Conservation (phyloP, 257 asterid species). For the Cruciata laevipes region DNA sequence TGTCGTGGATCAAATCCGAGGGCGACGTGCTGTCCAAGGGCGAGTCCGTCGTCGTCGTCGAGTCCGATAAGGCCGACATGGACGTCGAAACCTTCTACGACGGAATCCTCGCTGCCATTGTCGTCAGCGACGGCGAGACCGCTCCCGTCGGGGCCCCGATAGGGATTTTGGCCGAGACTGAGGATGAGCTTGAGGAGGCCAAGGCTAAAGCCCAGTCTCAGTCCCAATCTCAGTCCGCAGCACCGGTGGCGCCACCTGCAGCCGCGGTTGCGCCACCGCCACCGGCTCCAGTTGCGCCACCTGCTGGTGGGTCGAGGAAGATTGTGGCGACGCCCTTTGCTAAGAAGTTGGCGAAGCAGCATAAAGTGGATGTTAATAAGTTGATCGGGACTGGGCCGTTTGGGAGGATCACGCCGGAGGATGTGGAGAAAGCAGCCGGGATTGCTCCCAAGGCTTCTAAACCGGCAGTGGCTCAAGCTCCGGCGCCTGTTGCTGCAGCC, state of each 20-base stretch:
- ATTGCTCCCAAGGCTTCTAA: constrained; percentile 34
- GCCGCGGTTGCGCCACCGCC: constrained; percentile 18
- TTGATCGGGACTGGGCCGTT: constrained; percentile 75
- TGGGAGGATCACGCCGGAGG: constrained; percentile 82
- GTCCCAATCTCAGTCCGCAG: constrained; percentile 18
- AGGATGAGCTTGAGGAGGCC: constrained; percentile 55
- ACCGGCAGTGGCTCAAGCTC: constrained; percentile 23
- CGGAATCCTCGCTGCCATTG: constrained; percentile 67
- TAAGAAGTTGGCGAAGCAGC: constrained; percentile 80
- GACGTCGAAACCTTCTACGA: constrained; percentile 76
- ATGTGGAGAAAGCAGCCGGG: constrained; percentile 89
- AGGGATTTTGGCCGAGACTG: constrained; percentile 60
- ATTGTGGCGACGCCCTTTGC: constrained; percentile 73
- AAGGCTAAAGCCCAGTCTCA: constrained; percentile 47
- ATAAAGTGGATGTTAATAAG: constrained; percentile 58
- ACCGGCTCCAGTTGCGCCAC: constrained; percentile 23
- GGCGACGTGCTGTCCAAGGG: constrained; percentile 77
- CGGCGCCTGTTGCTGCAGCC: constrained; percentile 24
- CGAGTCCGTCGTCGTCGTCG: constrained; percentile 77
- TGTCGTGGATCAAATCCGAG: constrained; percentile 75
- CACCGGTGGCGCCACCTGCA: constrained; percentile 20
- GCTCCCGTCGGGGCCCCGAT: constrained; percentile 73
- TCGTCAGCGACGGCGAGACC: constrained; percentile 62
- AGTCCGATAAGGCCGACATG: constrained; percentile 84
- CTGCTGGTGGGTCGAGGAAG: constrained; percentile 38